Evolutionary conservation across 2,329 filamentous ascomycete genomes (phyloP).

Genomic region (Cladophialophora exuberans): DNA sequence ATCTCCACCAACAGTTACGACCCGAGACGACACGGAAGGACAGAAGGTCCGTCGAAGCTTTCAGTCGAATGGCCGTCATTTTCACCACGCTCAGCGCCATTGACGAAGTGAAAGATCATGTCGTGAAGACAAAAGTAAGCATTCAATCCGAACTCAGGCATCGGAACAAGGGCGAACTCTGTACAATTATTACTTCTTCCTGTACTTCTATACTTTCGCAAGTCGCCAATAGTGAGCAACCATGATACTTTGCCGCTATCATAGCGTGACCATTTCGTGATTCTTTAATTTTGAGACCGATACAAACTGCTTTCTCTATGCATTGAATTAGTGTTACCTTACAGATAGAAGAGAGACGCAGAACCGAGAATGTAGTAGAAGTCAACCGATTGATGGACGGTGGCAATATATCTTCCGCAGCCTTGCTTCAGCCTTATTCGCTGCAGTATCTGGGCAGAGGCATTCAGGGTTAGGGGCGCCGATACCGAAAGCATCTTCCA

Average conservation of each 20-base stretch:
- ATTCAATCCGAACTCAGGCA: too few relatives aligned
- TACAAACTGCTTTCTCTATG: too few relatives aligned
- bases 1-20: neutral
- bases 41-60: neutral
- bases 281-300: too few relatives aligned
- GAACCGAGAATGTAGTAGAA: neutral
- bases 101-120: neutral
- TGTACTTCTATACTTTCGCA: too few relatives aligned
- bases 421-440: constrained; percentile 1
- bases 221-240: too few relatives aligned
- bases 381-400: neutral
- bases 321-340: too few relatives aligned
- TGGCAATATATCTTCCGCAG: neutral
- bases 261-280: too few relatives aligned
- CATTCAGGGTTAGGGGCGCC: neutral
- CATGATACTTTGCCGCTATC: too few relatives aligned
- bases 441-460: neutral
- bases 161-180: too few relatives aligned
- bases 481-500: neutral
- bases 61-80: neutral
- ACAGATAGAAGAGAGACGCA: neutral
- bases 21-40: neutral
- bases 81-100: neutral
- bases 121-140: too few relatives aligned
- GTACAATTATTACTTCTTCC: too few relatives aligned